Evolutionary conservation across 192 early-diverging fungal genomes (phyloP).

Genomic region (Coemansia erecta): DNA sequence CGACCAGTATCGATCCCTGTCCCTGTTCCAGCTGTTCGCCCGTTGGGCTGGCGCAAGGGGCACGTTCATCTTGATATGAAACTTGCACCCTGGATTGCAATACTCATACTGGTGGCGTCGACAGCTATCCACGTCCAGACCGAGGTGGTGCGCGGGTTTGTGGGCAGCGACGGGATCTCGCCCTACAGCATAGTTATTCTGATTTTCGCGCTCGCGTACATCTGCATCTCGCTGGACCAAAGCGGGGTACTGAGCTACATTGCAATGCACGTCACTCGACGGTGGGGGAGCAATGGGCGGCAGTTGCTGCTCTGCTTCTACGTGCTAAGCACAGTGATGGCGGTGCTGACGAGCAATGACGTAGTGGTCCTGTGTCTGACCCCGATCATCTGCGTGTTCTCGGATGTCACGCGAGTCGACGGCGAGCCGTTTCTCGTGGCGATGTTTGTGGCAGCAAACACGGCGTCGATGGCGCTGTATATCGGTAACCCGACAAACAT

Average conservation of each 20-base stretch:
- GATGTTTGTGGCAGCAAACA: conserved; percentile 77
- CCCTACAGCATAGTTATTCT: conserved; percentile 83
- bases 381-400: conserved; percentile 75
- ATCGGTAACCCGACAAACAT: conserved; percentile 91
- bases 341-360: conserved; percentile 77
- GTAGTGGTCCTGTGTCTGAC: conserved; percentile 82
- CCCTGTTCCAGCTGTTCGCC: conserved; percentile 11
- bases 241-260: conserved; percentile 77
- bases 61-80: conserved; percentile 62
- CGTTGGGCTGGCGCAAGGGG: conserved; percentile 14
- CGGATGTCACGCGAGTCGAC: conserved; percentile 59
- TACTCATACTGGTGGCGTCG: conserved; percentile 66
- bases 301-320: conserved; percentile 69
- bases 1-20: conserved; percentile 59
- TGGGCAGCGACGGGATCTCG: conserved; percentile 57
- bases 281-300: conserved; percentile 58
- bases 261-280: conserved; percentile 69
- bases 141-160: conserved; percentile 58
- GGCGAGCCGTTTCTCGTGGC: conserved; percentile 70
- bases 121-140: conserved; percentile 48
- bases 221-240: conserved; percentile 81
- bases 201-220: conserved; percentile 80
- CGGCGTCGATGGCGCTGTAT: conserved; percentile 77
- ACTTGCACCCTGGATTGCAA: conserved; percentile 67
- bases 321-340: conserved; percentile 68